Percentiles rank a stretch among this genome's conserved stretches.
phyloP scores from a whole-genome alignment of 2,329 filamentous ascomycete species.

The Didymella lethalis region DNA sequence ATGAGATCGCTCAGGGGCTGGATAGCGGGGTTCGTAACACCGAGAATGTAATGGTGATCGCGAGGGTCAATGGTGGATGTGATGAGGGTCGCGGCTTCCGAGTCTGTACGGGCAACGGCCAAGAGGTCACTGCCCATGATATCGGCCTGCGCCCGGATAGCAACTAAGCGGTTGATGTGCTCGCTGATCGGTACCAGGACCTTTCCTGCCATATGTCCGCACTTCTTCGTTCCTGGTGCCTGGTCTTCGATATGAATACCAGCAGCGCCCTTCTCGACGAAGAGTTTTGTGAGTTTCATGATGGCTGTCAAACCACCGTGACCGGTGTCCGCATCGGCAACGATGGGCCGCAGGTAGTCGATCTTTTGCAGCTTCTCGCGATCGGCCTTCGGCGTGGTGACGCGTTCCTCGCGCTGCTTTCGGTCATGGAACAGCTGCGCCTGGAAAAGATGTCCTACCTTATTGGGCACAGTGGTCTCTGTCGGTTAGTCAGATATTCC shows the following conservation, averaged over 20 bases:
- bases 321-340: constrained; percentile 96
- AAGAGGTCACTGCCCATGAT: constrained; percentile 97
- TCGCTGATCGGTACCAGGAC: constrained; percentile 95
- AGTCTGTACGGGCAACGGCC: constrained; percentile 92
- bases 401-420: constrained; percentile 95
- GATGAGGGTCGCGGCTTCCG: constrained; percentile 96
- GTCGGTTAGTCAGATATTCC: constrained; percentile 18
- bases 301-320: constrained; percentile 97
- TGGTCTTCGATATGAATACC: constrained; percentile 99
- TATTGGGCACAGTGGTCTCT: constrained; percentile 96
- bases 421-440: constrained; percentile 99
- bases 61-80: constrained; percentile 94
- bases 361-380: constrained; percentile 78
- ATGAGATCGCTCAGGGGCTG: constrained; percentile 91
- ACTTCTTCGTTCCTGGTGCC: constrained; percentile 98
- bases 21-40: constrained; percentile 83
- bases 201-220: constrained; percentile 98
- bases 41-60: constrained; percentile 93
- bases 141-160: constrained; percentile 95
- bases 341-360: constrained; percentile 94
- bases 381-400: constrained; percentile 76
- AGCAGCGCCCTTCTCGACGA: constrained; percentile 93
- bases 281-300: constrained; percentile 99
- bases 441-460: constrained; percentile 97
- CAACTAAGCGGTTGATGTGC: constrained; percentile 96